Evolutionary conservation across 371 early-diverging fungal species (phyloP), one percentile per base, ranked within the genome.

Genomic region (Saksenaea vasiformis): DNA sequence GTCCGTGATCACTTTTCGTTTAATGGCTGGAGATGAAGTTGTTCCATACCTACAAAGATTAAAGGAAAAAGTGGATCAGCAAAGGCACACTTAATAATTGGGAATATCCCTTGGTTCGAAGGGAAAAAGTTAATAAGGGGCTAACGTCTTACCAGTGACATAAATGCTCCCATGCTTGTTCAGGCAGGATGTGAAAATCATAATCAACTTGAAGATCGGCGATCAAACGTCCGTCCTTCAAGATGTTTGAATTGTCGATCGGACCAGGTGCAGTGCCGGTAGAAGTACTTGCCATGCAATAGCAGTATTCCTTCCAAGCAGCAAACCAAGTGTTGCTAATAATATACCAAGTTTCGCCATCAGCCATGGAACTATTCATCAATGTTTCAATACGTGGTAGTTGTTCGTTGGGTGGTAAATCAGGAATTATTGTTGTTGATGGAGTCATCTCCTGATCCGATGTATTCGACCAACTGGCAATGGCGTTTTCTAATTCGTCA

Each of bases 311-410:
- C 28, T 69, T 43, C 65, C 65, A 69, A 7, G 59, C 34, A 15
- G 41, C 27, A 14, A 41, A 54, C 69, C 69, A 69, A 9, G 19
- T 15, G 10, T 57, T 58, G 22, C 65, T 51, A 14, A 69, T 27
- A 11, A 64, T 56, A 35, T 61, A 69, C 69, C 69, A 69, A 10
- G 56, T 54, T 13, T 64, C 62, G 14, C 62, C 69, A 5, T 54
- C 62, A 10, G 15, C 58, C 31, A 69, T 13, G 4, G 61, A 36
- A 17, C 34, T 56, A 14, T 68, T 60, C 22, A 55, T 53, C 28
- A 61, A 54, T 8, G 17, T 13, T 24, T 58, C 26, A 27, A 69
- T 65, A 41, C 62, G 58, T 9, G 17, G 62, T 28, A 58, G 35
- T 61, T 69, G 69, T 5, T 57, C 61, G 2, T 11, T 41, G 1